Evolutionary conservation across 2,329 filamentous ascomycete species (phyloP).

Genomic region (Penicillium sp.): DNA sequence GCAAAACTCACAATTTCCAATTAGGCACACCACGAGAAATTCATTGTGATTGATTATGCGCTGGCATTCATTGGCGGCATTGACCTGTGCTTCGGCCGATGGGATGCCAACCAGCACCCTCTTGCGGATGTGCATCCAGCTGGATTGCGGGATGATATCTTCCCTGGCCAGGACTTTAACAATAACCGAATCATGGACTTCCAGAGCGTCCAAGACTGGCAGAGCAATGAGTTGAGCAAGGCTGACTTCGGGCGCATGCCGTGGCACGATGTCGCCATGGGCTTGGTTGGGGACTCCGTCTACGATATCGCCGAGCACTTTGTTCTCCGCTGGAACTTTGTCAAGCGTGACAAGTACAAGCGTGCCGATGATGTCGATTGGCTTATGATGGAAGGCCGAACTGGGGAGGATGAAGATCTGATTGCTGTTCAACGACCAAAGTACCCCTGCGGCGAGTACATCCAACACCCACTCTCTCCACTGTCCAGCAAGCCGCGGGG

Average conservation of each 20-base stretch:
- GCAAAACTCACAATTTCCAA: conserved; percentile 11
- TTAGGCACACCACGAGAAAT: conserved; percentile 91
- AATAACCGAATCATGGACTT: conserved; percentile 98
- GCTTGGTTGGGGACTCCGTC: conserved; percentile 82
- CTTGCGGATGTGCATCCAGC: conserved; percentile 86
- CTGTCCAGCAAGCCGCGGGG: conserved; percentile 66
- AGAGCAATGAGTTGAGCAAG: conserved; percentile 89
- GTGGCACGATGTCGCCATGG: conserved; percentile 97
- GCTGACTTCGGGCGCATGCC: conserved; percentile 93
- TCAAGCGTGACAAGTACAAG: conserved; percentile 98
- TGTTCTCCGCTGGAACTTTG: conserved; percentile 91
- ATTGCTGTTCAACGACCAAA: conserved; percentile 86
- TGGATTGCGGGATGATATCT: conserved; percentile 79
- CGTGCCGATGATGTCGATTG: conserved; percentile 81
- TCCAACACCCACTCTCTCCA: conserved; percentile 75
- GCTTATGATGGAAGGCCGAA: conserved; percentile 76
- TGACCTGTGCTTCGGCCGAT: conserved; percentile 93
- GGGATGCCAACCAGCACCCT: conserved; percentile 85
- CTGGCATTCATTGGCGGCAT: conserved; percentile 92
- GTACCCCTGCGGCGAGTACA: conserved; percentile 85
- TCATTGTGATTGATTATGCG: conserved; percentile 90
- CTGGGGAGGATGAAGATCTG: conserved; percentile 79
- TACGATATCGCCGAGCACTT: conserved; percentile 97
- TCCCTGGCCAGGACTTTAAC: conserved; percentile 96
- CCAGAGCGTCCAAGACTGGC: conserved; percentile 87